Percentiles rank a stretch among this genome's conserved stretches.
Evolutionary conservation across 768 basidiomycete genomes (phyloP).

Genomic region (Antrodiella citrinella): DNA sequence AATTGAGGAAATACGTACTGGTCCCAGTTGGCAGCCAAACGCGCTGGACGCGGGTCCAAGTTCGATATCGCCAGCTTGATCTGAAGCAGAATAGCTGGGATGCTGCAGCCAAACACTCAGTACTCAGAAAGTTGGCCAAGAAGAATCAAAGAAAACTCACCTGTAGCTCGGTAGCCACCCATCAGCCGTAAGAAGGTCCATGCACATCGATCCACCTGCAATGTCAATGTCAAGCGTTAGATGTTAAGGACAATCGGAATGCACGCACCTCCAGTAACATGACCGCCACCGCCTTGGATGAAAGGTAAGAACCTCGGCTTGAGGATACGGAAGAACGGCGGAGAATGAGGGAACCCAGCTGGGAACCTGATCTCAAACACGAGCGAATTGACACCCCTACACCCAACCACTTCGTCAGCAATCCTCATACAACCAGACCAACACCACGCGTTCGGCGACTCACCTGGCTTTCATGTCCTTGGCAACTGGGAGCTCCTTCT

Average conservation of each 20-base stretch:
- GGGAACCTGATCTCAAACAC: slow-evolving; percentile 71
- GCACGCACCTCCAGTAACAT: slow-evolving; percentile 50
- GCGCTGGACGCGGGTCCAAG: slow-evolving; percentile 54
- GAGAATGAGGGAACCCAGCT: slow-evolving; percentile 54
- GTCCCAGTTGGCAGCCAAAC: slow-evolving; percentile 46
- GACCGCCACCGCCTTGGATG: slow-evolving; percentile 61
- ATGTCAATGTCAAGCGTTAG: not conserved
- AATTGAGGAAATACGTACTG: slow-evolving; percentile 22
- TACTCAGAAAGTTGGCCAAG: not conserved
- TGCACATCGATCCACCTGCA: slow-evolving; percentile 63
- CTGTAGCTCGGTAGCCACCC: slow-evolving; percentile 68
- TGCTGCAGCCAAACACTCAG: slow-evolving; percentile 15
- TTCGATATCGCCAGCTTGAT: slow-evolving; percentile 66
- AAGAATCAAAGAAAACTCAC: slow-evolving; percentile 20
- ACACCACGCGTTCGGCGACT: slow-evolving; percentile 19
- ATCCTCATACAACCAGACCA: not conserved
- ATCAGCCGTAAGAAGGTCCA: slow-evolving; percentile 61
- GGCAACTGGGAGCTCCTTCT: slow-evolving; percentile 49
- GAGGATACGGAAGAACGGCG: slow-evolving; percentile 71
- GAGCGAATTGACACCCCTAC: slow-evolving; percentile 51
- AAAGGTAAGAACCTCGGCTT: slow-evolving; percentile 69
- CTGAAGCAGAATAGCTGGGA: slow-evolving; percentile 44
- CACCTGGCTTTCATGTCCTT: slow-evolving; percentile 47
- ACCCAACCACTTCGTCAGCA: too few species aligned
- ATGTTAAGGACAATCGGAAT: not conserved